phyloP scores from a whole-genome alignment of 1,284 basidiomycete species.

The Singerocomus inundabilis region DNA sequence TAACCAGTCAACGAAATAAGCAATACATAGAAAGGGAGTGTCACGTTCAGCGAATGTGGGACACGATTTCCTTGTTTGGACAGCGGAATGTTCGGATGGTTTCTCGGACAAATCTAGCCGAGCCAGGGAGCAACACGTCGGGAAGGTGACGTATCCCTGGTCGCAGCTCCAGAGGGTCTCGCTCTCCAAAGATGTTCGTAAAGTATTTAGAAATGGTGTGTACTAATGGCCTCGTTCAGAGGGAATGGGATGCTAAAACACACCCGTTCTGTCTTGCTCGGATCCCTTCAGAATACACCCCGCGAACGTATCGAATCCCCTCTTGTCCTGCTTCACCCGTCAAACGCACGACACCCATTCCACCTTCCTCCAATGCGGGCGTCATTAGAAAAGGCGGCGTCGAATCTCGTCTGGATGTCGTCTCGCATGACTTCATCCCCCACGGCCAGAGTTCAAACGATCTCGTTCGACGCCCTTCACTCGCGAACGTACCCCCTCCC shows the following conservation, averaged over 20 bases:
- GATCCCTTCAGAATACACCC: constrained; percentile 41
- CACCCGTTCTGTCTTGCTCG: constrained; percentile 58
- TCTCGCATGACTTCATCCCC: constrained; percentile 57
- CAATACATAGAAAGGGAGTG: too few species aligned
- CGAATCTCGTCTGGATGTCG: constrained; percentile 71
- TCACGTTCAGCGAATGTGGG: too few species aligned
- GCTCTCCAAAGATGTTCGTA: too few species aligned
- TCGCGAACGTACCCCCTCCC: constrained; percentile 30
- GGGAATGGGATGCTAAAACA: constrained; percentile 49
- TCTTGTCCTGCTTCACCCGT: constrained; percentile 62
- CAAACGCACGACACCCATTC: constrained; percentile 58
- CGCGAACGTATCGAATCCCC: constrained; percentile 56
- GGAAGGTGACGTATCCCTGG: too few species aligned
- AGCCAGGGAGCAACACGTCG: too few species aligned
- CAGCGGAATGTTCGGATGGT: too few species aligned
- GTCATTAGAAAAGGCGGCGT: constrained; percentile 73
- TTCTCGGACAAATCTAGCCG: too few species aligned
- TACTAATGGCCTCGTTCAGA: too few species aligned
- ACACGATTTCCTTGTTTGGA: too few species aligned
- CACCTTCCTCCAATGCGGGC: constrained; percentile 60
- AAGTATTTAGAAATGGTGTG: too few species aligned
- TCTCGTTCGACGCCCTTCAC: constrained; percentile 68
- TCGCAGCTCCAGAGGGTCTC: too few species aligned
- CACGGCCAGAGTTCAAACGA: constrained; percentile 64
- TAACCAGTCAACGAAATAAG: too few species aligned